Evolutionary conservation across 2,329 filamentous ascomycete genomes (phyloP).

Genomic region (Sporothrix dimorphospora): DNA sequence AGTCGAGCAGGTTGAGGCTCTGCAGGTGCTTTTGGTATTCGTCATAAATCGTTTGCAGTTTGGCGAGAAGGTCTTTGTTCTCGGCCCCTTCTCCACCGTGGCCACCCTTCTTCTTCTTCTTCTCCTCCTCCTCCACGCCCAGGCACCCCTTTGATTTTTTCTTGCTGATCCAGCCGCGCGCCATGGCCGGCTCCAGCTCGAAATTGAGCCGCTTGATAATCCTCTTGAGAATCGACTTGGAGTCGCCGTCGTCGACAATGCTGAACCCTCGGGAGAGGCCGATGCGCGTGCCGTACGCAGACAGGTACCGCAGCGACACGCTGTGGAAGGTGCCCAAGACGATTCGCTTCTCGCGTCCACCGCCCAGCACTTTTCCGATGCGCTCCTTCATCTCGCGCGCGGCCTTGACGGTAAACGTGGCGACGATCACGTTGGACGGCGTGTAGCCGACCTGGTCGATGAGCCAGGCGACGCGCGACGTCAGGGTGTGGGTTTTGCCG

Average conservation of each 20-base stretch:
- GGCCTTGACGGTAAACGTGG: constrained; percentile 96
- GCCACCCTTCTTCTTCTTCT: constrained; percentile 44
- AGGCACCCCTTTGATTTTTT: constrained; percentile 61
- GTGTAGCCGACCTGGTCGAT: constrained; percentile 71
- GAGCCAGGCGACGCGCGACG: constrained; percentile 87
- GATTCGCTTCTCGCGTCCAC: constrained; percentile 72
- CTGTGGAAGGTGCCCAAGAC: constrained; percentile 95
- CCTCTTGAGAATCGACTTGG: constrained; percentile 74
- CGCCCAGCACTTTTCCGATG: constrained; percentile 78
- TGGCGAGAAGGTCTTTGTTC: constrained; percentile 50
- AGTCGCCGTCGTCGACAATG: constrained; percentile 86
- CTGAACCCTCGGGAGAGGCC: constrained; percentile 82
- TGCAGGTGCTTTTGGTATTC: constrained; percentile 79
- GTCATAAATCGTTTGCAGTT: constrained; percentile 68
- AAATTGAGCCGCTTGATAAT: constrained; percentile 77
- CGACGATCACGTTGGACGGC: constrained; percentile 89
- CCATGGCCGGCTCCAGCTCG: constrained; percentile 64
- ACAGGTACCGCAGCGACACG: constrained; percentile 82
- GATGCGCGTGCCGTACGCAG: constrained; percentile 81
- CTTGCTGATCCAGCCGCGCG: constrained; percentile 76
- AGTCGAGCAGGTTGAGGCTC: constrained; percentile 83
- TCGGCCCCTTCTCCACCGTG: constrained; percentile 25
- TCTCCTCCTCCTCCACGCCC: constrained; percentile 45
- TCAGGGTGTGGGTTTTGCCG: constrained; percentile 95
- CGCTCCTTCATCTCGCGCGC: constrained; percentile 91